Evolutionary conservation across 345 rosid genomes (phyloP).

Genomic region (Psidium guajava): DNA sequence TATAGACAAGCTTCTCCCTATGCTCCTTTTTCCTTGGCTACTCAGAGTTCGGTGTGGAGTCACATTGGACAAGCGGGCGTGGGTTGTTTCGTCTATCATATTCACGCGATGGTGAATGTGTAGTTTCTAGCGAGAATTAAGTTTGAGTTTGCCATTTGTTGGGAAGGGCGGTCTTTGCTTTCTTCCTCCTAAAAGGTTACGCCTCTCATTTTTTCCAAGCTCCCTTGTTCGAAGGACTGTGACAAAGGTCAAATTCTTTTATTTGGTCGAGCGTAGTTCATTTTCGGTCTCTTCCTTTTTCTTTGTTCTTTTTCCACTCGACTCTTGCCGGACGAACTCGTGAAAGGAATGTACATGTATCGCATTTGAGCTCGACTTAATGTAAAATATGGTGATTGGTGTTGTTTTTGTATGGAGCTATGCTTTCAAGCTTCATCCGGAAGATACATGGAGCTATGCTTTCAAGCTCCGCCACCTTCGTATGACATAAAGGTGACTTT

Average conservation of each 20-base stretch:
- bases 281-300: conserved; percentile 6
- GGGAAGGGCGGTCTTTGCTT: neutral
- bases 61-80: neutral
- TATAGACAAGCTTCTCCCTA: neutral
- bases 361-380: neutral
- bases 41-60: neutral
- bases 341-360: conserved; percentile 2
- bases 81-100: neutral
- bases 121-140: neutral
- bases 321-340: neutral
- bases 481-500: neutral
- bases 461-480: neutral
- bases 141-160: neutral
- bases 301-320: conserved; percentile 1
- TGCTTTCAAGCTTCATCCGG: neutral
- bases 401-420: neutral
- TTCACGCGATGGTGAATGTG: neutral
- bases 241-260: conserved; percentile 3
- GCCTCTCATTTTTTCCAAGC: neutral
- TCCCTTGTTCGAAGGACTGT: neutral
- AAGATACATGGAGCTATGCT: neutral
- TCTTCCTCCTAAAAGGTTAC: neutral
- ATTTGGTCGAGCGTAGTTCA: neutral
- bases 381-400: neutral
- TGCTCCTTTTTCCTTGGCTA: neutral